A percentile compares a stretch with the other conserved stretches of the same genome.
Conservation (phyloP, 1,284 basidiomycete genomes). For the Trametes sp. region DNA sequence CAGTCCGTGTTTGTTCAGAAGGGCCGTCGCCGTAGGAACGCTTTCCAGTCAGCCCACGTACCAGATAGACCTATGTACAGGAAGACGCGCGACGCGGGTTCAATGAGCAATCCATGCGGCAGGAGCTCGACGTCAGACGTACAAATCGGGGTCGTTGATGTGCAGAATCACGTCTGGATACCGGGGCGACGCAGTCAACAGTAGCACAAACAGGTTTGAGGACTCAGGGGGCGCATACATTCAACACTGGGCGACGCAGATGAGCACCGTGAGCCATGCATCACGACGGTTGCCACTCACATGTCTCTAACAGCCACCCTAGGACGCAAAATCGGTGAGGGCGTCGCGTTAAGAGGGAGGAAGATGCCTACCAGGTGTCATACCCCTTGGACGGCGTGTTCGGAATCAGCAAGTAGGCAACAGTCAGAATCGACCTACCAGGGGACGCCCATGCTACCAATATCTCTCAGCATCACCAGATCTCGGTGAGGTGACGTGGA, state of each 20-base stretch:
- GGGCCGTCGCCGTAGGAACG: neutral
- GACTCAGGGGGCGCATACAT: constrained; percentile 58
- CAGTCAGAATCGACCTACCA: constrained; percentile 43
- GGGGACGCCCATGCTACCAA: constrained; percentile 53
- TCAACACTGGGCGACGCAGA: constrained; percentile 59
- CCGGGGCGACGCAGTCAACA: neutral
- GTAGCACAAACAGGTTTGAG: neutral
- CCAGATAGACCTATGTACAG: constrained; percentile 69
- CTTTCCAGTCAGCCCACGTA: constrained; percentile 45
- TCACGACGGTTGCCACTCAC: constrained; percentile 51
- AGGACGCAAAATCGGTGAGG: neutral
- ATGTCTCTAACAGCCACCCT: constrained; percentile 82
- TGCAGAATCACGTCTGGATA: constrained; percentile 69
- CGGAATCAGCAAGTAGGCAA: neutral
- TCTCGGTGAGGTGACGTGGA: neutral
- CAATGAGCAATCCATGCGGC: constrained; percentile 24
- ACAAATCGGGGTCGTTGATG: constrained; percentile 77
- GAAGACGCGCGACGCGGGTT: constrained; percentile 7
- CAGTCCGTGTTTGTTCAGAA: neutral
- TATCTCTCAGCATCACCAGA: neutral
- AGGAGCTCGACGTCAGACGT: constrained; percentile 45
- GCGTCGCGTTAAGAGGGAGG: neutral
- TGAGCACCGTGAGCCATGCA: neutral
- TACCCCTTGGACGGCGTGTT: constrained; percentile 50
- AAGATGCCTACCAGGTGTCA: constrained; percentile 57